phyloP scores from a whole-genome alignment of 2,329 filamentous ascomycete species.

The Colletotrichum coccodes region DNA sequence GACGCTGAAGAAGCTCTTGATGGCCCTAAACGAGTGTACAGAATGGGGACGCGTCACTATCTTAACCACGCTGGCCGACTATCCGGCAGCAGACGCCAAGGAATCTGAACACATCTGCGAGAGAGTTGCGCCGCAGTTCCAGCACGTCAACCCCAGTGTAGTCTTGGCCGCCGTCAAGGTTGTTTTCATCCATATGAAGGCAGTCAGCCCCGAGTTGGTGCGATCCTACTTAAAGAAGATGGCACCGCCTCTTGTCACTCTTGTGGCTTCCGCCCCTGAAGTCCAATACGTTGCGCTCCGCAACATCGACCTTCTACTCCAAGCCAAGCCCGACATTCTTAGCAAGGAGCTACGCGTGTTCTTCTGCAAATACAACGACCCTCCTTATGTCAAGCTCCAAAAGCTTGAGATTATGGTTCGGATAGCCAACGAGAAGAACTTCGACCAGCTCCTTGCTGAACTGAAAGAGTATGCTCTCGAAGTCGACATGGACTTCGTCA shows the following conservation, averaged over 20 bases:
- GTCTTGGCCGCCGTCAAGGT: conserved; percentile 98
- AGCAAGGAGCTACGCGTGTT: conserved; percentile 98
- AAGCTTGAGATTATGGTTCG: conserved; percentile 99
- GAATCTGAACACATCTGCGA: conserved; percentile 99
- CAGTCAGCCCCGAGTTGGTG: conserved; percentile 80
- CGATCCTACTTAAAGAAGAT: conserved; percentile 97
- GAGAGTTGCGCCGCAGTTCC: conserved; percentile 94
- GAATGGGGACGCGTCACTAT: conserved; percentile 98
- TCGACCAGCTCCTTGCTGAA: conserved; percentile 92
- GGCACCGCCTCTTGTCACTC: conserved; percentile 92
- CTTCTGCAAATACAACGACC: conserved; percentile 99
- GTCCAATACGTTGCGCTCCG: conserved; percentile 97
- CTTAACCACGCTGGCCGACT: conserved; percentile 87
- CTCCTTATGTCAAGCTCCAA: conserved; percentile 95
- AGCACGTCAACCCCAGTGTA: conserved; percentile 97
- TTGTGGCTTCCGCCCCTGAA: conserved; percentile 94
- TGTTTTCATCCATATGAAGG: conserved; percentile 95
- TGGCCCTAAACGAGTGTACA: conserved; percentile 97
- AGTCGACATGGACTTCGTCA: conserved; percentile 99
- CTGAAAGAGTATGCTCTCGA: conserved; percentile 97
- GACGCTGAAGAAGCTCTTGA: conserved; percentile 92
- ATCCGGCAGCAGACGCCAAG: conserved; percentile 87
- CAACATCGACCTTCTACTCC: conserved; percentile 95
- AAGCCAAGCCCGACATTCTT: conserved; percentile 95
- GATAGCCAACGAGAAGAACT: conserved; percentile 97